A percentile compares a stretch with the other conserved stretches of the same genome.
Evolutionary conservation across 1,284 basidiomycete genomes (phyloP).

Genomic region (Pterula multifida): DNA sequence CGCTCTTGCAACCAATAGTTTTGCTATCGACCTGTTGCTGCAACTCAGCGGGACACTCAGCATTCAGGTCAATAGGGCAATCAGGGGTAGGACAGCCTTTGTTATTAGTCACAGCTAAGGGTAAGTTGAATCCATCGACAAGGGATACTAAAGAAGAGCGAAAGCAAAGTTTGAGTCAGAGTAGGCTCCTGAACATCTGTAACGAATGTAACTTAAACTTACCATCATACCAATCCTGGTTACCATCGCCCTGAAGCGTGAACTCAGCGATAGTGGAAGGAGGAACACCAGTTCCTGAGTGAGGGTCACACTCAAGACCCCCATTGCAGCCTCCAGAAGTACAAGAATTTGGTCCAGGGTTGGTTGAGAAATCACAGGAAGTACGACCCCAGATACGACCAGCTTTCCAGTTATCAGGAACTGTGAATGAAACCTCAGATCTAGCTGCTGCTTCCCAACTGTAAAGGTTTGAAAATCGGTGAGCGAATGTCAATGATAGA

Average conservation of each 20-base stretch:
- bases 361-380: conserved; percentile 29
- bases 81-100: conserved; percentile 21
- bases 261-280: conserved; percentile 25
- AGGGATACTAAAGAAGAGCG: conserved; percentile 12
- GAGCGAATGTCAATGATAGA: neutral
- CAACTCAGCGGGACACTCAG: conserved; percentile 24
- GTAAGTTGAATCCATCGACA: conserved; percentile 29
- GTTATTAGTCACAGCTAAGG: conserved; percentile 24
- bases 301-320: conserved; percentile 29
- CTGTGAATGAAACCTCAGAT: conserved; percentile 15
- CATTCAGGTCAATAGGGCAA: conserved; percentile 27
- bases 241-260: conserved; percentile 12
- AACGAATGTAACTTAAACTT: neutral
- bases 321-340: conserved; percentile 33
- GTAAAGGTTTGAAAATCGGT: neutral
- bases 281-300: conserved; percentile 26
- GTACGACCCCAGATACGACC: conserved; percentile 29
- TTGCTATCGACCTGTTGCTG: conserved; percentile 23
- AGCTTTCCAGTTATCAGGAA: conserved; percentile 23
- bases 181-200: neutral
- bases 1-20: conserved; percentile 29
- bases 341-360: conserved; percentile 29
- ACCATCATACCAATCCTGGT: conserved; percentile 5
- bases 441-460: conserved; percentile 19
- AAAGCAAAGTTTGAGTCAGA: neutral